Base-by-base conservation (phyloP, 345 rosid genomes). In the Gossypium australe region DNA sequence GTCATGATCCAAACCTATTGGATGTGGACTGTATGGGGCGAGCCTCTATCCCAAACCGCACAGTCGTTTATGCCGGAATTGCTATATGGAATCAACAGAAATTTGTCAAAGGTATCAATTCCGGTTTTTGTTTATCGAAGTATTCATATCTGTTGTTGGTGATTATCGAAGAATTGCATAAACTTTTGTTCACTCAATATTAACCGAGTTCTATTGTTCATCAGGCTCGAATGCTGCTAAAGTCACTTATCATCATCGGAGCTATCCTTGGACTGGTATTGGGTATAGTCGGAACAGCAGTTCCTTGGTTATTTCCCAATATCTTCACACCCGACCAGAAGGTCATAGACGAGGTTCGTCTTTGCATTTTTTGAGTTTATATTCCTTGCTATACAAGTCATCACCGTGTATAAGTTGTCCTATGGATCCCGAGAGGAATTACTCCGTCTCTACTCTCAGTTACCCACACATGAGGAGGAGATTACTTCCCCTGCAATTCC, bases 1-100 rank as follows among this genome's bases (percentile, higher is more conserved):
- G 89, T 89, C 76, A 86, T 89, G 96, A 69, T 90, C 86, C 97
- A 92, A 85, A 85, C 80, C 13, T 88, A 72, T 74, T 5, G 83
- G 78, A 86, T 94, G 87, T 80, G 93, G 78, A 80, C 89, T 0
- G 97, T 92, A 29, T 89, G 86, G 80, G 94, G 97, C 7, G 94
- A 88, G 84, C 97, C 98, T 73, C 96, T 94, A 74, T 92, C 92
- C 79, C 98, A 94, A 78, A 87, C 94, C 38, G 92, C 97, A 68
- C 96, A 92, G 76, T 89, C 97, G 63, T 94, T 92, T 76, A 88
- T 92, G 97, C 98, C 97, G 9, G 97, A 87, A 86, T 80, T 90
- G 77, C 78, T 94, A 68, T 86, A 85, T 34, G 97, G 98, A 70
- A 80, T 70, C 73, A 86, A 83, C 29, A 82, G 82, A 73, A 90